Conservation (phyloP, 768 basidiomycete genomes). For the Tubosaeta brunneosetosa region DNA sequence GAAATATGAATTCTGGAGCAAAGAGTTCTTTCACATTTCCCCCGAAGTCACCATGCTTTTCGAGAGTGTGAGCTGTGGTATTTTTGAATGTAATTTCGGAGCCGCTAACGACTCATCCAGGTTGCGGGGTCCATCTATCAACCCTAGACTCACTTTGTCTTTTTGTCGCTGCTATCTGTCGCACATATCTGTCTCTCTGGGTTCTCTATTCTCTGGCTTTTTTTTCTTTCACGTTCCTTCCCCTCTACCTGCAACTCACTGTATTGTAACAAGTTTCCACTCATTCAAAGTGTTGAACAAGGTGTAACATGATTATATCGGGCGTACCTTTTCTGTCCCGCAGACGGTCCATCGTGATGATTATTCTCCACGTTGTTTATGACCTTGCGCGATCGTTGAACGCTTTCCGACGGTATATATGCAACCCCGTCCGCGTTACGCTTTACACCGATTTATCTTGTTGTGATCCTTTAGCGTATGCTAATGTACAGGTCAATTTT, state of each 20-base stretch:
- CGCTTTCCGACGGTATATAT: slow-evolving; percentile 18
- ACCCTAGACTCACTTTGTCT: slow-evolving; percentile 61
- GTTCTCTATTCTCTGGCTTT: slow-evolving; percentile 33
- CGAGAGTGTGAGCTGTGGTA: slow-evolving; percentile 60
- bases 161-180: slow-evolving; percentile 71
- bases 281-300: slow-evolving; percentile 57
- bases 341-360: slow-evolving; percentile 13
- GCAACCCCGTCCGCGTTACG: slow-evolving; percentile 1
- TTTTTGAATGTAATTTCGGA: neutral
- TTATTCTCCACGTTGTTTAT: slow-evolving; percentile 9
- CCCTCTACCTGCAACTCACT: slow-evolving; percentile 52
- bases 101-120: slow-evolving; percentile 34
- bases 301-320: slow-evolving; percentile 42
- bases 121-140: slow-evolving; percentile 76
- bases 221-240: slow-evolving; percentile 3
- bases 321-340: slow-evolving; percentile 14
- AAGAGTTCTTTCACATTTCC: slow-evolving; percentile 77
- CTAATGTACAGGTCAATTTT: slow-evolving; percentile 22
- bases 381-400: slow-evolving; percentile 11
- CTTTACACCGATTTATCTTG: slow-evolving; percentile 20
- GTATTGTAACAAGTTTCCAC: slow-evolving; percentile 73
- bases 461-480: slow-evolving; percentile 27
- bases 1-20: slow-evolving; percentile 89
- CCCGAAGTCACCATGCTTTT: slow-evolving; percentile 83
- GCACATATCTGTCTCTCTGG: slow-evolving; percentile 70